Conservation (phyloP, 2,329 filamentous ascomycete genomes). For the Alternaria sp. region DNA sequence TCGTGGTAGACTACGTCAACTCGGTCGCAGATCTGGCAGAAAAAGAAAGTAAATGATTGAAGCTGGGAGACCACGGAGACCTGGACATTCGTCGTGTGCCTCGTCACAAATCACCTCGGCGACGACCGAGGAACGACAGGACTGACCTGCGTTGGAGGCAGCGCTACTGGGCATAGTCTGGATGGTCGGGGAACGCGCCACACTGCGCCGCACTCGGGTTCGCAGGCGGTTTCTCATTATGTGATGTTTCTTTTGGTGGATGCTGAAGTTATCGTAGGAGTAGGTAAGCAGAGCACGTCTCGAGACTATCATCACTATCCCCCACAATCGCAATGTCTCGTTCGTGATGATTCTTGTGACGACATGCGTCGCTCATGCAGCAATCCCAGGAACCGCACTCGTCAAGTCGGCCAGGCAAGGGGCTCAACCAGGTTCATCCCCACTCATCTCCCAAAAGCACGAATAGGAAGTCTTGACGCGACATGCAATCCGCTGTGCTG, state of each 20-base stretch:
- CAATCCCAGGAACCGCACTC: conserved; percentile 9
- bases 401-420: background rate
- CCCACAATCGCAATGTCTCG: conserved; percentile 1
- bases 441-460: background rate
- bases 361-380: conserved; percentile 18
- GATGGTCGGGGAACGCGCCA: background rate
- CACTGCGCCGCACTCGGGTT: background rate
- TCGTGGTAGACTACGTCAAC: background rate
- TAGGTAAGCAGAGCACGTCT: background rate
- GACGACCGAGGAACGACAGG: background rate
- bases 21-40: background rate
- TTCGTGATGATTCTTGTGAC: conserved; percentile 15
- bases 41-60: background rate
- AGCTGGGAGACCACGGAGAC: background rate
- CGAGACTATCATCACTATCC: background rate
- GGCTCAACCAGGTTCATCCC: background rate
- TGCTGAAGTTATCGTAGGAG: background rate
- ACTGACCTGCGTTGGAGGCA: background rate
- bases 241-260: background rate
- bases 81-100: background rate
- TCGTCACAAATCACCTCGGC: conserved; percentile 4
- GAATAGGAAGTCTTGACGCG: conserved; percentile 15
- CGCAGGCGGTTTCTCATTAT: background rate
- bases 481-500: conserved; percentile 19
- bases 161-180: background rate